Evolutionary conservation across 129 eudicot species (phyloP), one percentile per base, ranked within the genome.

Genomic region (Artemisia annua): DNA sequence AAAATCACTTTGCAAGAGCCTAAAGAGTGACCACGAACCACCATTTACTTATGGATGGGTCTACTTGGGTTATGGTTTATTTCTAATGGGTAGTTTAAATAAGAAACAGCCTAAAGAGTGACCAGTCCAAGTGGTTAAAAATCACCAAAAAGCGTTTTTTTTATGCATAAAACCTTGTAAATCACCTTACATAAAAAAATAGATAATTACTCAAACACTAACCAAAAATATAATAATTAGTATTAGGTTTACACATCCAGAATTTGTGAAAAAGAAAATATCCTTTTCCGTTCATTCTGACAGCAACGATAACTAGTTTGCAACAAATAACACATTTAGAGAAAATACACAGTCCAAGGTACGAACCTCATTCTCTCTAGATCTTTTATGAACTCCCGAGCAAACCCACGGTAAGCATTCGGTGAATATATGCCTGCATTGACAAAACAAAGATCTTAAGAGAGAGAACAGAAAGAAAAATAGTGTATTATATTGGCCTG

Each of bases 331-430:
- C 19, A 18, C 60, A 28, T 67, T 49, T 12, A 56, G 63, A 48
- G 48, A 55, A 56, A 24, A 73, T 10, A 22, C 32, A 65, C 10
- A 18, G 67, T 18, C 11, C 15, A 22, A 7, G 11, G 51, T 51
- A 12, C 46, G 9, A 28, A 93, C 99, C 97, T 90, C 66, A 94
- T 81, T 69, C 97, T 88, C 82, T 94, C 99, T 77, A 94, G 74
- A 85, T 94, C 99, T 75, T 94, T 94, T 13, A 94, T 90, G 85
- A 94, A 94, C 85, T 90, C 99, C 56, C 99, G 91, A 62, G 99
- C 99, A 90, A 94, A 94, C 51, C 99, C 97, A 48, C 97, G 93
- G 50, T 94, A 94, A 73, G 99, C 99, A 86, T 94, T 94, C 43
- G 97, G 99, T 16, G 99, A 94, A 83, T 94, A 94, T 60, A 90